These are phyloP conservation scores for Fragaria nilgerrensis DNA, from an alignment of 306 rosid species.

Conservation along the genomic window DNA sequence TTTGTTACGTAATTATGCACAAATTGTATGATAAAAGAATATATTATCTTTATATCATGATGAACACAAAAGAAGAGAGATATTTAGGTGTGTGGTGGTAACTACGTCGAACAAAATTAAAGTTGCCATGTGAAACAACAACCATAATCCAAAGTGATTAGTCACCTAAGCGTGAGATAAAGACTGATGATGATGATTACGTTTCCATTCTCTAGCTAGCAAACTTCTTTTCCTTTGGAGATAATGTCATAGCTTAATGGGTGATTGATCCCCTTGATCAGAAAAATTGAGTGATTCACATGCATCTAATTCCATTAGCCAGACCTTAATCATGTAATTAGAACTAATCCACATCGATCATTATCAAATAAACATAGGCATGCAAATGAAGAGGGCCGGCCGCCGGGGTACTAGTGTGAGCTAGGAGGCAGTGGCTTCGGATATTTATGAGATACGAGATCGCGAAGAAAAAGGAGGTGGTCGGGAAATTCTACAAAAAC, in stretches of 20 bases:
- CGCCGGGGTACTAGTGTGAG: too few relatives aligned
- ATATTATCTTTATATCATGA: not conserved
- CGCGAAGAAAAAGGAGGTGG: conserved; percentile 1
- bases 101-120: not conserved
- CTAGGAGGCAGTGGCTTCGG: not conserved
- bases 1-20: not conserved
- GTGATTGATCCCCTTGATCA: not conserved
- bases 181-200: conserved; percentile 5
- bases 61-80: too few relatives aligned
- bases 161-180: not conserved
- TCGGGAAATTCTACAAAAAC: not conserved
- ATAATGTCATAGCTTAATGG: not conserved
- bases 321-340: not conserved
- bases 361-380: not conserved
- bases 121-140: not conserved
- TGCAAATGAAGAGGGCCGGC: too few relatives aligned
- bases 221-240: not conserved
- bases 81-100: not conserved
- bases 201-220: not conserved
- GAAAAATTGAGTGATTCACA: not conserved
- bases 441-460: conserved; percentile 22
- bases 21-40: not conserved
- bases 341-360: not conserved
- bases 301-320: not conserved
- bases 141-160: conserved; percentile 3